A percentile compares a stretch with the other conserved stretches of the same genome.
Conservation (phyloP, 176 grass and related monocot species). For the Dactylis glomerata region DNA sequence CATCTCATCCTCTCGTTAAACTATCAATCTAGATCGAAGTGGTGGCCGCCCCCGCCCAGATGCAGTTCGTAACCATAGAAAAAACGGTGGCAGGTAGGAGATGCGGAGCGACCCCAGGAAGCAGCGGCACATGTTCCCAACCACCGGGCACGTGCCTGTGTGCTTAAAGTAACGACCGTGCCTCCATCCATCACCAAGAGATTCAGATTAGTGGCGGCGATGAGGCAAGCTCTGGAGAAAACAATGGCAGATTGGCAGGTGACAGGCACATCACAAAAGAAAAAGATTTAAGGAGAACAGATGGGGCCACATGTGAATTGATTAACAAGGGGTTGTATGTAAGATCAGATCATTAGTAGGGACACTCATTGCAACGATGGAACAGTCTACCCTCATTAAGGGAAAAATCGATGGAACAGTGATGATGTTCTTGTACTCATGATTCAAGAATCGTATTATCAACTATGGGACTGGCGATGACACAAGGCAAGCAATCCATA, state of each 20-base stretch:
- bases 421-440: not conserved
- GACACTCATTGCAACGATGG: not conserved
- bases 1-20: not conserved
- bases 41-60: conserved; percentile 6
- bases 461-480: not conserved
- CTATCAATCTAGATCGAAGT: not conserved
- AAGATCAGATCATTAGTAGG: conserved; percentile 14
- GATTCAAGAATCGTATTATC: no score
- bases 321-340: not conserved
- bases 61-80: not conserved
- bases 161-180: not conserved
- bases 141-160: not conserved
- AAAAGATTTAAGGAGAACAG: not conserved
- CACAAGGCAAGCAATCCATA: not conserved
- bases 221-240: not conserved
- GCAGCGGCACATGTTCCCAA: conserved; percentile 23
- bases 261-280: not conserved
- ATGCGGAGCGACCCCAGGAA: not conserved
- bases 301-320: not conserved
- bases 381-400: no score
- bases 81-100: not conserved
- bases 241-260: not conserved
- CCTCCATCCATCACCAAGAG: not conserved
- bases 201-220: not conserved
- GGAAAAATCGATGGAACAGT: not conserved